Conservation (phyloP, 495 filamentous ascomycete genomes). For the Penicillium soppii region DNA sequence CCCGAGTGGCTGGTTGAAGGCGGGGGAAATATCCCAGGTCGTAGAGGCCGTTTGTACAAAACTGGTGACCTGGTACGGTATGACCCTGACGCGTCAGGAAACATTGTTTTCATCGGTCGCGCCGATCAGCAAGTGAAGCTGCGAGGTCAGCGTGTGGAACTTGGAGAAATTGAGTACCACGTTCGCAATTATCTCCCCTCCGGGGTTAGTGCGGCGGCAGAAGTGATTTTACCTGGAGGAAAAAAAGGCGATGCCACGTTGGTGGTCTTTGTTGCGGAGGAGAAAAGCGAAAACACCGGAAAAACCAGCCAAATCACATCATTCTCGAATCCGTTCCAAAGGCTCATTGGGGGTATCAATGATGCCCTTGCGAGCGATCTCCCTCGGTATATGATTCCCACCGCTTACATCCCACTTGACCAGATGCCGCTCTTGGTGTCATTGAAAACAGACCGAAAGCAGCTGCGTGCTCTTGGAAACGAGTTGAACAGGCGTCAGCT, state of each 20-base stretch:
- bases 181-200: conserved; percentile 2
- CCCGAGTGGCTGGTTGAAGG: conserved; percentile 20
- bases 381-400: conserved; percentile 49
- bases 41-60: conserved; percentile 18
- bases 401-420: conserved; percentile 43
- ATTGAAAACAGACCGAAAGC: conserved; percentile 52
- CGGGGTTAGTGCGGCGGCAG: background rate
- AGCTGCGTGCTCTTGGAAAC: conserved; percentile 20
- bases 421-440: conserved; percentile 47
- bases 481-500: background rate
- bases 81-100: conserved; percentile 9
- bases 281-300: background rate
- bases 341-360: background rate
- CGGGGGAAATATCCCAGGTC: background rate
- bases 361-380: conserved; percentile 39
- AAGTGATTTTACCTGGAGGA: conserved; percentile 3
- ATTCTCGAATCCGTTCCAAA: background rate
- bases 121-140: conserved; percentile 27
- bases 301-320: background rate
- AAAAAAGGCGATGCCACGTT: background rate
- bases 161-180: conserved; percentile 34
- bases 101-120: conserved; percentile 10
- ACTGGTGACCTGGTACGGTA: conserved; percentile 21
- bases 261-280: conserved; percentile 6
- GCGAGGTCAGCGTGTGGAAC: conserved; percentile 37